These are phyloP conservation scores for Fraxinus excelsior DNA, from an alignment of 257 asterid species.

Conservation along the genomic window DNA sequence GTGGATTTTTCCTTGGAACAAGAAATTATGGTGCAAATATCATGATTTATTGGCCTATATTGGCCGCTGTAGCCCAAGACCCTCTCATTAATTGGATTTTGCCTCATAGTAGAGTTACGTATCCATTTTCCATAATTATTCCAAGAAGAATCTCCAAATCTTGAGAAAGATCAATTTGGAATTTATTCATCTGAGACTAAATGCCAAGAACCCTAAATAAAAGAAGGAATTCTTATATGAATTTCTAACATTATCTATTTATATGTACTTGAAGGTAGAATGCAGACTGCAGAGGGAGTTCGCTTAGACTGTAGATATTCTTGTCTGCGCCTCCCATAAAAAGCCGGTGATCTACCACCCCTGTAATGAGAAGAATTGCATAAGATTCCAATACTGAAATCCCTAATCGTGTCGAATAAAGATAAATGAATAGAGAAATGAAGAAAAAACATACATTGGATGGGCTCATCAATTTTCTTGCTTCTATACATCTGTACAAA, in stretches of 20 bases:
- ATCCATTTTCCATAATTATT: constrained; percentile 46
- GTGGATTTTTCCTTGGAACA: constrained; percentile 32
- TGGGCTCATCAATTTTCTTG: constrained; percentile 66
- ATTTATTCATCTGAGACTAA: neutral
- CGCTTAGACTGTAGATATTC: constrained; percentile 61
- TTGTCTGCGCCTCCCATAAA: constrained; percentile 59
- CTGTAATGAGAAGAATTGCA: constrained; percentile 30
- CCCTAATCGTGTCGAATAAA: constrained; percentile 27
- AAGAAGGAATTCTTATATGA: neutral
- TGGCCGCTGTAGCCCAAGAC: constrained; percentile 25
- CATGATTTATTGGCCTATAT: constrained; percentile 31
- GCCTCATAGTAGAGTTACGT: constrained; percentile 33
- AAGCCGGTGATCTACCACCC: constrained; percentile 40
- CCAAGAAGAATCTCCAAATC: constrained; percentile 58
- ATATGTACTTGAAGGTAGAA: constrained; percentile 49
- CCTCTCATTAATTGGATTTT: constrained; percentile 35
- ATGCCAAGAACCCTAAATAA: neutral
- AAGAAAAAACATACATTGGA: constrained; percentile 49
- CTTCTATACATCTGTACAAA: constrained; percentile 74
- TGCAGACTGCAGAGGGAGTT: constrained; percentile 62
- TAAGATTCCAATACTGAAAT: neutral
- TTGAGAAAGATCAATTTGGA: constrained; percentile 14
- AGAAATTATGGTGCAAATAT: constrained; percentile 27
- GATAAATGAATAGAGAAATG: neutral
- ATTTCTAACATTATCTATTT: neutral